These are phyloP conservation scores for Gyromitra esculenta DNA, from an alignment of 2,329 filamentous ascomycete species.

Conservation along the genomic window DNA sequence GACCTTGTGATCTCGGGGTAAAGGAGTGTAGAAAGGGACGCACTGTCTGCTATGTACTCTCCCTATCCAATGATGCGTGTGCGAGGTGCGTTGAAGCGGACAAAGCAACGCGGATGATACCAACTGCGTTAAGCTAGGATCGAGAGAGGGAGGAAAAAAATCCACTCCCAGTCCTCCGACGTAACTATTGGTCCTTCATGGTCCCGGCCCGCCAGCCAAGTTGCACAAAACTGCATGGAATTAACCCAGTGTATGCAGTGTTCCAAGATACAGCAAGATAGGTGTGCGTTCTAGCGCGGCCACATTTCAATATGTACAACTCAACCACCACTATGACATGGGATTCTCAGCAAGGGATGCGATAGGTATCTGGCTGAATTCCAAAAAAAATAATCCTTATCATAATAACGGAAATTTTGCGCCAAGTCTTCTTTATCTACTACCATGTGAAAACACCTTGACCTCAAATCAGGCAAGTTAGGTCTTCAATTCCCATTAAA, in stretches of 20 bases:
- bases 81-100: slow-evolving; percentile 42
- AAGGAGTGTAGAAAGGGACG: slow-evolving; percentile 37
- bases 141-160: slow-evolving; percentile 37
- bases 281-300: slow-evolving; percentile 31
- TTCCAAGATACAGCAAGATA: slow-evolving; percentile 45
- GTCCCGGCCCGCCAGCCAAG: slow-evolving; percentile 42
- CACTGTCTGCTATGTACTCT: slow-evolving; percentile 43
- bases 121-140: slow-evolving; percentile 42
- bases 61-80: slow-evolving; percentile 39
- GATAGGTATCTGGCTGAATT: slow-evolving; percentile 33
- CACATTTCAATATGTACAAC: slow-evolving; percentile 50
- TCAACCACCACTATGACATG: slow-evolving; percentile 30
- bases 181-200: slow-evolving; percentile 31
- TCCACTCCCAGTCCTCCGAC: slow-evolving; percentile 31
- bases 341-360: slow-evolving; percentile 7
- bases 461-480: no score
- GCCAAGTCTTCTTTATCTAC: slow-evolving; percentile 1
- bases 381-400: slow-evolving; percentile 16
- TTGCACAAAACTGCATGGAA: slow-evolving; percentile 28
- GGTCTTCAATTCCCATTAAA: no score
- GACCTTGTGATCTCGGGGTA: slow-evolving; percentile 49
- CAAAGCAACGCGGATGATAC: slow-evolving; percentile 50
- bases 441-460: no score
- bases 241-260: slow-evolving; percentile 42
- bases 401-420: slow-evolving; percentile 12